These are phyloP conservation scores for Inosperma sp. DNA, from an alignment of 768 basidiomycete species.

Conservation along the genomic window DNA sequence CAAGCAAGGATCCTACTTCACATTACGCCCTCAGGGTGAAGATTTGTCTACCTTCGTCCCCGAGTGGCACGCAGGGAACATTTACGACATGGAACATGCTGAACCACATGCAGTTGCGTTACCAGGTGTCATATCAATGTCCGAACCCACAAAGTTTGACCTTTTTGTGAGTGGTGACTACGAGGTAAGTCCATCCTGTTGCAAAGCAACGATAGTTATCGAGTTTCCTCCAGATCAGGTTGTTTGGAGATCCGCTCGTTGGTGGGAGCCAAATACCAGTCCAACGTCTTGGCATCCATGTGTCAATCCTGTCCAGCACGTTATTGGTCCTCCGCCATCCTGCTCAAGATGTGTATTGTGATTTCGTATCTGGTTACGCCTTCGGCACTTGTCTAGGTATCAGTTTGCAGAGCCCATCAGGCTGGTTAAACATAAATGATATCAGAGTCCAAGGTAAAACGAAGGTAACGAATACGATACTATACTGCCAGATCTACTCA, in stretches of 20 bases:
- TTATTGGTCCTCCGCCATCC: slow-evolving; percentile 37
- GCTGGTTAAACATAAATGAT: slow-evolving; percentile 51
- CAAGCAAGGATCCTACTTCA: slow-evolving; percentile 71
- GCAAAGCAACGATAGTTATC: slow-evolving; percentile 5
- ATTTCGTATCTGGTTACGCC: slow-evolving; percentile 71
- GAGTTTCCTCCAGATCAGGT: slow-evolving; percentile 52
- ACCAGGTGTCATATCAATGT: slow-evolving; percentile 42
- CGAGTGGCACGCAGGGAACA: slow-evolving; percentile 80
- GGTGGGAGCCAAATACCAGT: slow-evolving; percentile 42
- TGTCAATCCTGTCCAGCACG: slow-evolving; percentile 29
- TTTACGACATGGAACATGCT: slow-evolving; percentile 63
- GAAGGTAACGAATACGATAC: slow-evolving; percentile 17
- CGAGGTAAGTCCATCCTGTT: slow-evolving; percentile 46
- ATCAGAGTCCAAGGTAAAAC: slow-evolving; percentile 13
- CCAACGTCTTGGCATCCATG: slow-evolving; percentile 50
- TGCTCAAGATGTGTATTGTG: slow-evolving; percentile 53
- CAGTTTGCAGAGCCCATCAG: slow-evolving; percentile 48
- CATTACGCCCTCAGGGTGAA: slow-evolving; percentile 47
- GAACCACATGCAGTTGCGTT: slow-evolving; percentile 46
- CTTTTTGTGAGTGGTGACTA: slow-evolving; percentile 79
- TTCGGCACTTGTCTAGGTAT: slow-evolving; percentile 71
- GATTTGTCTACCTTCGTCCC: slow-evolving; percentile 24
- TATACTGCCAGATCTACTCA: no score
- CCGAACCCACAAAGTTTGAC: slow-evolving; percentile 51
- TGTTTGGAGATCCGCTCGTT: slow-evolving; percentile 71